These are phyloP conservation scores for Phalaenopsis aphrodite DNA, from an alignment of 106 monocot species.

Conservation along the genomic window DNA sequence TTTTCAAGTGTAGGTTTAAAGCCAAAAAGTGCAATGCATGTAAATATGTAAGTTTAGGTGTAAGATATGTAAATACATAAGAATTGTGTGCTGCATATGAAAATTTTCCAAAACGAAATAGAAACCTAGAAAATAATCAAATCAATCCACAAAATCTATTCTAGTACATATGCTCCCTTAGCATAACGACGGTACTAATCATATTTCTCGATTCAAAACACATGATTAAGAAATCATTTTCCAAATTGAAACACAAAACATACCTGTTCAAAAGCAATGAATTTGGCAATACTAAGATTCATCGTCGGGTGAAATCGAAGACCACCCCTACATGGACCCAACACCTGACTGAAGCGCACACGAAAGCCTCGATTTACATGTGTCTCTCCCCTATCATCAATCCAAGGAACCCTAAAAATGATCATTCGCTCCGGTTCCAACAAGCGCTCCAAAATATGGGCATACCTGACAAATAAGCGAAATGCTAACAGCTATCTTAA, in stretches of 20 bases:
- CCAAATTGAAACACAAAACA: neutral
- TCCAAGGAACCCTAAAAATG: slow-evolving; percentile 93
- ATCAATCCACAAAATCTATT: neutral
- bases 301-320: slow-evolving; percentile 95
- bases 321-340: slow-evolving; percentile 96
- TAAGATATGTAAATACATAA: no score
- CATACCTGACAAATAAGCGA: slow-evolving; percentile 49
- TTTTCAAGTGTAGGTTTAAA: no score
- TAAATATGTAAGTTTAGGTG: no score
- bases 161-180: neutral
- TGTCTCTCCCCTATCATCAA: slow-evolving; percentile 94
- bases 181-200: neutral
- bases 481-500: neutral
- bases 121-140: neutral
- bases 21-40: no score
- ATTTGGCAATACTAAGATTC: slow-evolving; percentile 88
- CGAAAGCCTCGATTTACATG: slow-evolving; percentile 96
- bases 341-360: slow-evolving; percentile 87
- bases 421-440: slow-evolving; percentile 85
- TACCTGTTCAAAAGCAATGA: slow-evolving; percentile 98
- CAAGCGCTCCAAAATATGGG: slow-evolving; percentile 82
- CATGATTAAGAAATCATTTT: neutral
- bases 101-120: neutral
- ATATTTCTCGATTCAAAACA: neutral
- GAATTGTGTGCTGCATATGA: no score